Percentiles rank a stretch among this genome's conserved stretches.
Evolutionary conservation across 306 rosid genomes (phyloP).

Genomic region (Vachellia pachyceras): DNA sequence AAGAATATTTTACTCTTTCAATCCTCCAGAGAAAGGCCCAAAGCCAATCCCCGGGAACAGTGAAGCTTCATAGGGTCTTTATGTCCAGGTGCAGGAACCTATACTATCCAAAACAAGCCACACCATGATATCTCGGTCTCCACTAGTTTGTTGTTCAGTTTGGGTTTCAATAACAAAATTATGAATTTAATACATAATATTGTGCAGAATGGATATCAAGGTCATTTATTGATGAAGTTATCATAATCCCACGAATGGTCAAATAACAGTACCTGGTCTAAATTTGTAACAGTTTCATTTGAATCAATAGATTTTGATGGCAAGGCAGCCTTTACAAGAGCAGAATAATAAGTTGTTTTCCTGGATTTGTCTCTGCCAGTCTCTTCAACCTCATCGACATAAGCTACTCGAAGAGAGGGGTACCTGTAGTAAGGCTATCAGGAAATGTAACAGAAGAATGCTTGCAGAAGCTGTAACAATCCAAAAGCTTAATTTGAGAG

Average conservation of each 20-base stretch:
- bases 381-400: constrained; percentile 95
- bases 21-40: constrained; percentile 3
- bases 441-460: constrained; percentile 31
- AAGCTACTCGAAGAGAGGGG: constrained; percentile 94
- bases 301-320: constrained; percentile 78
- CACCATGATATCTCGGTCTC: background rate
- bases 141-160: constrained; percentile 1
- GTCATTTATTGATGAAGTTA: constrained; percentile 26
- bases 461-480: constrained; percentile 29
- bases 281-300: constrained; percentile 70
- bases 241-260: constrained; percentile 35
- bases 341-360: constrained; percentile 74
- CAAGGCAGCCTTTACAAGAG: constrained; percentile 85
- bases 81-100: too few relatives aligned
- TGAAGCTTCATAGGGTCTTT: too few relatives aligned
- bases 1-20: constrained; percentile 7
- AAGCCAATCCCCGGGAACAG: too few relatives aligned
- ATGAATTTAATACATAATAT: constrained; percentile 8
- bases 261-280: constrained; percentile 76
- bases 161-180: constrained; percentile 4
- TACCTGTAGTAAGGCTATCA: constrained; percentile 58
- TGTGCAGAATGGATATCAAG: constrained; percentile 21
- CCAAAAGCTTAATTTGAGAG: constrained; percentile 28
- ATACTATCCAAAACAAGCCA: background rate
- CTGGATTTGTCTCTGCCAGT: constrained; percentile 61